These are phyloP conservation scores for Limtongia smithiae DNA, from an alignment of 805 yeast genomes.

Conservation along the genomic window DNA sequence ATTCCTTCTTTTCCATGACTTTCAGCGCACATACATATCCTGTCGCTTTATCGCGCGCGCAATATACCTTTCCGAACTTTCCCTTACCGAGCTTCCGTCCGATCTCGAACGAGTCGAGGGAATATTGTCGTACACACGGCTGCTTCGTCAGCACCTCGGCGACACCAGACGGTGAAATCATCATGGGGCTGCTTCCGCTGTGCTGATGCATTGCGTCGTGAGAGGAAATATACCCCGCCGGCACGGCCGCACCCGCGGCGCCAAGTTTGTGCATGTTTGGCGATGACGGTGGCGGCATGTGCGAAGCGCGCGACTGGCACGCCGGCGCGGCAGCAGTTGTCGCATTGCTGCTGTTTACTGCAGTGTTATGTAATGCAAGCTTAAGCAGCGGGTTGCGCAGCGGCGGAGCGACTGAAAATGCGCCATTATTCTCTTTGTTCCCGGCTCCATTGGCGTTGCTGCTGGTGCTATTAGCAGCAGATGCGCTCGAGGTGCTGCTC, in stretches of 20 bases:
- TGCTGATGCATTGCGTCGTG: constrained; percentile 17
- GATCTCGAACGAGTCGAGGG: constrained; percentile 70
- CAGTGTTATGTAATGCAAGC: constrained; percentile 23
- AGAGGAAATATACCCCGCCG: constrained; percentile 18
- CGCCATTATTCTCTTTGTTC: constrained; percentile 18
- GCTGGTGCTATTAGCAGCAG: background rate
- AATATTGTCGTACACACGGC: constrained; percentile 35
- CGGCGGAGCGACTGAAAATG: constrained; percentile 11
- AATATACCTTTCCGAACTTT: constrained; percentile 86
- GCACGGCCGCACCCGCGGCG: constrained; percentile 6
- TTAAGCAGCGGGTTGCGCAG: constrained; percentile 27
- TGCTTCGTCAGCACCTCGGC: constrained; percentile 12
- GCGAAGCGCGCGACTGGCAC: constrained; percentile 11
- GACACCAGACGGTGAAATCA: constrained; percentile 7
- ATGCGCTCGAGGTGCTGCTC: background rate
- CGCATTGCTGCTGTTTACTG: background rate
- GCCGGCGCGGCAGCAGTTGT: no score
- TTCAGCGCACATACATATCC: constrained; percentile 87
- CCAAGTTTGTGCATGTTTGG: constrained; percentile 25
- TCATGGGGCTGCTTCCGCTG: constrained; percentile 1
- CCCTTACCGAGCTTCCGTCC: constrained; percentile 91
- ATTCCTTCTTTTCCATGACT: constrained; percentile 81
- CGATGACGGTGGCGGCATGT: constrained; percentile 27
- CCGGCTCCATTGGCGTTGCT: background rate
- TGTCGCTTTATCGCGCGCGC: constrained; percentile 69